phyloP scores from a whole-genome alignment of 1,139 yeast species.

The Geotrichum candidum region DNA sequence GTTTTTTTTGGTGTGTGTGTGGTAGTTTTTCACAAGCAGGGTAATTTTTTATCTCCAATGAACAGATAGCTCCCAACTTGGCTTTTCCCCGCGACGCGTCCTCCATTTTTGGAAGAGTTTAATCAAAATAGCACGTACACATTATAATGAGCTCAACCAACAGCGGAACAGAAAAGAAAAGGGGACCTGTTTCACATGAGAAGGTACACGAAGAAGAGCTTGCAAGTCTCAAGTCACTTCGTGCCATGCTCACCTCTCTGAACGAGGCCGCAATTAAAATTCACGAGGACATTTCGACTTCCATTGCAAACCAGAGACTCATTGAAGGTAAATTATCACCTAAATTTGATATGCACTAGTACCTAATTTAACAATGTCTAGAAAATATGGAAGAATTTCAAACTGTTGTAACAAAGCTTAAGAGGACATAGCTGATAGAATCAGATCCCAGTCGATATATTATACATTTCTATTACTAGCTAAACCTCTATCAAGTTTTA shows the following conservation, averaged over 20 bases:
- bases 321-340: conserved; percentile 18
- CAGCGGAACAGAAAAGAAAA: background rate
- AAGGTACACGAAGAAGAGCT: conserved; percentile 11
- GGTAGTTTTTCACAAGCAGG: background rate
- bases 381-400: conserved; percentile 7
- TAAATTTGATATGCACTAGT: background rate
- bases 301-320: conserved; percentile 22
- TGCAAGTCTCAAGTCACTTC: conserved; percentile 1
- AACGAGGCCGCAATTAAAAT: conserved; percentile 24
- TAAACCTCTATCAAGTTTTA: background rate
- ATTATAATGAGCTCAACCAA: background rate
- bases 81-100: background rate
- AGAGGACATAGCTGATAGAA: background rate
- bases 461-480: background rate
- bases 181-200: background rate
- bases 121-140: background rate
- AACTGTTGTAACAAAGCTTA: background rate
- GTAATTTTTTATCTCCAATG: background rate
- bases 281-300: conserved; percentile 27
- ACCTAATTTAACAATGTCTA: background rate
- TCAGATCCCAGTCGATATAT: background rate
- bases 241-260: conserved; percentile 26
- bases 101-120: background rate
- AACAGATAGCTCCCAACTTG: background rate
- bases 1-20: background rate